phyloP scores from a whole-genome alignment of 1,284 basidiomycete species.

The Tylopilus sp. region DNA sequence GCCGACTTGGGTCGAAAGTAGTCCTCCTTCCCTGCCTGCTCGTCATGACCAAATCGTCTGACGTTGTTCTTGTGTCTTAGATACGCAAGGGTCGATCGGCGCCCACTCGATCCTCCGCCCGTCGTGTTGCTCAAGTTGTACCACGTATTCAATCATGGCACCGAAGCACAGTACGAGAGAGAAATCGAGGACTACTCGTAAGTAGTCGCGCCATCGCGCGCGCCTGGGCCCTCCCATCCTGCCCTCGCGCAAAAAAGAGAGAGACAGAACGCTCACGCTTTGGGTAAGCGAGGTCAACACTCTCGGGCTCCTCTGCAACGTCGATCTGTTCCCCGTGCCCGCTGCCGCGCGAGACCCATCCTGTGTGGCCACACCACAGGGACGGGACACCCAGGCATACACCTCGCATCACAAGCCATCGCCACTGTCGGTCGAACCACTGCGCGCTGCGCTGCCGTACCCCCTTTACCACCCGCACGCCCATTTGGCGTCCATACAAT shows the following conservation, averaged over 20 bases:
- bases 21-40: slow-evolving; percentile 7
- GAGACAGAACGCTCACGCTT: slow-evolving; percentile 5
- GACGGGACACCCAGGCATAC: slow-evolving; percentile 5
- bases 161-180: slow-evolving; percentile 38
- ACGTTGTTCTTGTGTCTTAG: slow-evolving; percentile 28
- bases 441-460: slow-evolving; percentile 17
- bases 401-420: slow-evolving; percentile 3
- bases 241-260: not conserved
- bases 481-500: slow-evolving; percentile 14
- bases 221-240: not conserved
- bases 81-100: slow-evolving; percentile 56
- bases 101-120: slow-evolving; percentile 62
- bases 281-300: slow-evolving; percentile 41
- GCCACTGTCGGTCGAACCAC: slow-evolving; percentile 7
- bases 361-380: not conserved
- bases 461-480: slow-evolving; percentile 20
- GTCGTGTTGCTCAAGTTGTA: slow-evolving; percentile 54
- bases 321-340: slow-evolving; percentile 58
- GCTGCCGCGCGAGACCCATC: slow-evolving; percentile 7
- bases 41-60: slow-evolving; percentile 3
- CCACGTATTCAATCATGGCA: slow-evolving; percentile 41
- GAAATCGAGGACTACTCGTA: slow-evolving; percentile 48
- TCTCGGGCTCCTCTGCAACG: slow-evolving; percentile 59
- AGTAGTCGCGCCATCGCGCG: slow-evolving; percentile 17
- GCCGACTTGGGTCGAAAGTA: slow-evolving; percentile 65